Percentiles rank a stretch among this genome's conserved stretches.
phyloP scores from a whole-genome alignment of 768 basidiomycete species.

The Mycena haematopus region DNA sequence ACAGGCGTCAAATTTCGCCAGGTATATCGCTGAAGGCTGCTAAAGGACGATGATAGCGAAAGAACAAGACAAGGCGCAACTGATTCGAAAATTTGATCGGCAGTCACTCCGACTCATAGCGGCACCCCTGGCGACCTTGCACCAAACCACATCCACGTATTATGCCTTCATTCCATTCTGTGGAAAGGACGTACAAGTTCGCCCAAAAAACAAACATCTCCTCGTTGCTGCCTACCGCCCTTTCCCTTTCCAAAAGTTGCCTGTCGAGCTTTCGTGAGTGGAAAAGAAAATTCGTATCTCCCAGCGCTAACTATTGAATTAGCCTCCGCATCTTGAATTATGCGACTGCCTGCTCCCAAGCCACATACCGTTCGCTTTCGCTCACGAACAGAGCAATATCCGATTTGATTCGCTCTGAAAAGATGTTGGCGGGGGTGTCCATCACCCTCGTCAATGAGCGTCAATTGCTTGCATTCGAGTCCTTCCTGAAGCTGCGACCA shows the following conservation, averaged over 20 bases:
- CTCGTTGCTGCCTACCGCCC: neutral
- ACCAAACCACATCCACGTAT: constrained; percentile 1
- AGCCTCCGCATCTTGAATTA: constrained; percentile 13
- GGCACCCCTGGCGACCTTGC: too few species aligned
- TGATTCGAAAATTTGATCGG: too few species aligned
- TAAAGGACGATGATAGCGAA: too few species aligned
- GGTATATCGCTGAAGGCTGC: too few species aligned
- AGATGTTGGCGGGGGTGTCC: constrained; percentile 16
- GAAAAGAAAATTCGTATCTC: neutral
- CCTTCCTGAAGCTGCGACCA: neutral
- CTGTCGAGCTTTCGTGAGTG: constrained; percentile 18
- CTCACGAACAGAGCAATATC: constrained; percentile 20
- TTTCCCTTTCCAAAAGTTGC: constrained; percentile 18
- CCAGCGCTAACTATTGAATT: neutral
- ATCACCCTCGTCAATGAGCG: constrained; percentile 6
- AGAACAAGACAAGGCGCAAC: too few species aligned
- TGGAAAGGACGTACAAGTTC: constrained; percentile 8
- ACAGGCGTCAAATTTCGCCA: too few species aligned
- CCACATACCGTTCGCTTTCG: constrained; percentile 24
- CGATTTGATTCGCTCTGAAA: constrained; percentile 11
- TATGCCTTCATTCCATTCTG: too few species aligned
- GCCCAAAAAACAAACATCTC: constrained; percentile 10
- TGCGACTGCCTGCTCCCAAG: constrained; percentile 20
- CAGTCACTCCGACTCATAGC: too few species aligned
- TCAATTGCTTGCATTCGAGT: constrained; percentile 14